phyloP scores from a whole-genome alignment of 108 stramenopile species.

The Cylindrotheca fusiformis region DNA sequence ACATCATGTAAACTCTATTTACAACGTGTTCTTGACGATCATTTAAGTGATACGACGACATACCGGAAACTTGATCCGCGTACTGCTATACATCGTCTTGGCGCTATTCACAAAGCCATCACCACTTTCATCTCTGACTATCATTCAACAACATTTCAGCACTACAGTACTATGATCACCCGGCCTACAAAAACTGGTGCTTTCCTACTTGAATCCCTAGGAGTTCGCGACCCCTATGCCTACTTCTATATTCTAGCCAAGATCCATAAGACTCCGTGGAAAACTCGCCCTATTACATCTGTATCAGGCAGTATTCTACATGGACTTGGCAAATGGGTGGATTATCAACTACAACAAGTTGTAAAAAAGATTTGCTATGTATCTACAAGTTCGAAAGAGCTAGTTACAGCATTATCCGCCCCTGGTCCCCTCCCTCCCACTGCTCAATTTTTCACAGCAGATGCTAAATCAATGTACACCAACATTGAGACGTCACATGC shows the following conservation, averaged over 20 bases:
- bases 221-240: neutral
- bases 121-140: neutral
- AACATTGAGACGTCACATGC: constrained; percentile 30
- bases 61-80: neutral
- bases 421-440: constrained; percentile 20
- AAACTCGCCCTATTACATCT: neutral
- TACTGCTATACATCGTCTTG: neutral
- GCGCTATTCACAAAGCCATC: neutral
- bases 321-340: neutral
- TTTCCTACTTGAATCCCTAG: neutral
- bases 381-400: neutral
- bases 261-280: constrained; percentile 3
- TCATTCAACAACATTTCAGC: neutral
- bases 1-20: neutral
- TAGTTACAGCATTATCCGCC: too few species aligned
- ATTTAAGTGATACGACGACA: neutral
- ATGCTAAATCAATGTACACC: constrained; percentile 33
- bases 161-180: neutral
- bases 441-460: constrained; percentile 34
- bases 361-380: neutral
- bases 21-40: neutral
- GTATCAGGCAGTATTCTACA: neutral
- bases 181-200: neutral
- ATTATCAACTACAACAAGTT: neutral
- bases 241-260: constrained; percentile 4